These are phyloP conservation scores for Alternaria brassicicola DNA, from an alignment of 2,329 filamentous ascomycete species.

Conservation along the genomic window DNA sequence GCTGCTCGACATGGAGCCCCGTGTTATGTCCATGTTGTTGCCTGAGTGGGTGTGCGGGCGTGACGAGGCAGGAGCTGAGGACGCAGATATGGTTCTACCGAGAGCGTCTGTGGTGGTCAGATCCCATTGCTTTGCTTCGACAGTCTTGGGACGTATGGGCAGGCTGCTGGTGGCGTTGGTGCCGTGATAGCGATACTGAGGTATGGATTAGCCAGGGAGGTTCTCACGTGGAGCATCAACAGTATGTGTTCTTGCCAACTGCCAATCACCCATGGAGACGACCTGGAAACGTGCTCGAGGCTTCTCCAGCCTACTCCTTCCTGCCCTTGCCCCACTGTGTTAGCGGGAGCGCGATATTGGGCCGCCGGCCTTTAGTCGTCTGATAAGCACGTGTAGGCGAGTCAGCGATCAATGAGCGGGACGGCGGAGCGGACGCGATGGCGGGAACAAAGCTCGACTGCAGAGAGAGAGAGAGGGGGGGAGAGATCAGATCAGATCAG, in stretches of 20 bases:
- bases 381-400: slow-evolving; percentile 44
- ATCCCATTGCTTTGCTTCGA: slow-evolving; percentile 47
- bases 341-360: slow-evolving; percentile 46
- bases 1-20: slow-evolving; percentile 48
- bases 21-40: slow-evolving; percentile 45
- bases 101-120: slow-evolving; percentile 44
- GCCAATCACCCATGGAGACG: slow-evolving; percentile 45
- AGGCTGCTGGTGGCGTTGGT: slow-evolving; percentile 30
- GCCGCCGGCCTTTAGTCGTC: slow-evolving; percentile 36
- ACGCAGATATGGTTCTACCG: slow-evolving; percentile 43
- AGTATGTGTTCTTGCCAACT: slow-evolving; percentile 35
- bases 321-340: slow-evolving; percentile 45
- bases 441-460: slow-evolving; percentile 11
- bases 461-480: too few relatives aligned
- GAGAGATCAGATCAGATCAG: too few relatives aligned
- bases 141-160: slow-evolving; percentile 39
- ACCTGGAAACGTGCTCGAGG: slow-evolving; percentile 11
- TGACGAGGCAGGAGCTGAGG: slow-evolving; percentile 28
- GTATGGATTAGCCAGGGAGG: slow-evolving; percentile 14
- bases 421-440: slow-evolving; percentile 16
- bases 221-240: slow-evolving; percentile 7
- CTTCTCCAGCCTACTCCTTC: slow-evolving; percentile 15
- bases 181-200: slow-evolving; percentile 46
- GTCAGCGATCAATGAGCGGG: slow-evolving; percentile 24
- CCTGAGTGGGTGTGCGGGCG: slow-evolving; percentile 19